Base-by-base conservation (phyloP, 208 protist species). In the Trichomonas gallinae region DNA sequence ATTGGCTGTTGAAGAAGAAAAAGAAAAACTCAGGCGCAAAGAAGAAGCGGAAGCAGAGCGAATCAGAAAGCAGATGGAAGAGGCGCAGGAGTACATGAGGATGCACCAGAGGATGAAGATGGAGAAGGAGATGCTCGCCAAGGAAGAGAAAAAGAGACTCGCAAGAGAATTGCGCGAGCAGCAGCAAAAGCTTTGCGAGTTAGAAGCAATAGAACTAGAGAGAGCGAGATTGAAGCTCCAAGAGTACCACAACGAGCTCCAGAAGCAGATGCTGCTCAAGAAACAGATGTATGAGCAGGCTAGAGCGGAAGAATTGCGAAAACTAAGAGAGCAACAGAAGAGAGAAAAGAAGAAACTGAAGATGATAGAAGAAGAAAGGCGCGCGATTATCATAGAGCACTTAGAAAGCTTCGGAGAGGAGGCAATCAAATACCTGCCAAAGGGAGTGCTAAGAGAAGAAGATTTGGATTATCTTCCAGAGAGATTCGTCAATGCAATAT, bases 341-440 rank as follows among this genome's bases (percentile, higher is more conserved):
- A 48, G 8, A 51, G 87, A 93, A 93, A 44, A 34, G 44, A 93
- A 44, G 44, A 93, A 44, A 36, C 40, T 48, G 44, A 26, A 93
- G n/a, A 58, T 93, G 87, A 93, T 93, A 49, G 87, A 93, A 93
- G 87, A 93, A 38, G 87, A 93, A 36, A 93, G 87, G 51, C 44
- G 87, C 36, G 38, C 42, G 13, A 23, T 93, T n/a, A 44, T 93
- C 15, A 38, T 93, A 15, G 34, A 93, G 15, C 44, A 93, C 31
- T 34, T 93, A 36, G 15, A 48, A 38, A 51, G 13, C 6, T 48
- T 93, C 17, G 87, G 87, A 48, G 40, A 42, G 13, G 87, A 93
- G 38, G 42, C 44, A 8, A 51, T 93, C 4, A 93, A 93, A 93
- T 93, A 93, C 26, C 26, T 93, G 2, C 87, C 87, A 93, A 93